Evolutionary conservation across 2,329 filamentous ascomycete genomes (phyloP).

Genomic region (Venturia aucupariae): DNA sequence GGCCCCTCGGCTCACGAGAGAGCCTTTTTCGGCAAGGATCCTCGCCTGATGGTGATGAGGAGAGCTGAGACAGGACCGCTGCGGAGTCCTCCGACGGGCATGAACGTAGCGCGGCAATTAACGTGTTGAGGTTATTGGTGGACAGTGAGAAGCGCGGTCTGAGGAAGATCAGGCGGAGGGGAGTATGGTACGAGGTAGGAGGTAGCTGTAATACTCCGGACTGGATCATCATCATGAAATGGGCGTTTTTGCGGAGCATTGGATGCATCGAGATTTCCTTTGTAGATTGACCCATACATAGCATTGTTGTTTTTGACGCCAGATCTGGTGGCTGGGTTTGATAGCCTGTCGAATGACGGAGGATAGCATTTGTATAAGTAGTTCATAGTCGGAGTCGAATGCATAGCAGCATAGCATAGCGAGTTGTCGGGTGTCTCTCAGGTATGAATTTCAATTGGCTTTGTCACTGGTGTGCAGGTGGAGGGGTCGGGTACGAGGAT

Average conservation of each 20-base stretch:
- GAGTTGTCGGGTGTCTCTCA: not conserved
- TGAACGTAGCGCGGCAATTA: not conserved
- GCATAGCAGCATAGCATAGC: too few relatives aligned
- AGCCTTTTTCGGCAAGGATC: not conserved
- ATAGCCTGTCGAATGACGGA: not conserved
- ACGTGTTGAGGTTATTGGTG: not conserved
- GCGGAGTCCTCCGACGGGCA: not conserved
- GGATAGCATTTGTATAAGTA: not conserved
- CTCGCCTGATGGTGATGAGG: not conserved
- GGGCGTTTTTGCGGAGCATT: not conserved
- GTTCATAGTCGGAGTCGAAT: not conserved
- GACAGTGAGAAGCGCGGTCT: not conserved
- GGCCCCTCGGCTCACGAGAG: not conserved
- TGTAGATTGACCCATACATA: not conserved
- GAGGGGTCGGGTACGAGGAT: too few relatives aligned
- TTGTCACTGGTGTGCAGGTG: not conserved
- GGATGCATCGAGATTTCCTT: constrained; percentile 3
- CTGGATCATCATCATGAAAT: not conserved
- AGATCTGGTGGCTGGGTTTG: not conserved
- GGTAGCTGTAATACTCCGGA: too few relatives aligned
- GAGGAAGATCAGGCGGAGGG: not conserved
- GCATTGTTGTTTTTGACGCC: not conserved
- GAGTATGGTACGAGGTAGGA: too few relatives aligned
- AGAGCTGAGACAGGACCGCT: not conserved
- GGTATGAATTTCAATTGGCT: not conserved